These are phyloP conservation scores for Kernera saxatilis DNA, from an alignment of 345 rosid genomes.

Conservation along the genomic window DNA sequence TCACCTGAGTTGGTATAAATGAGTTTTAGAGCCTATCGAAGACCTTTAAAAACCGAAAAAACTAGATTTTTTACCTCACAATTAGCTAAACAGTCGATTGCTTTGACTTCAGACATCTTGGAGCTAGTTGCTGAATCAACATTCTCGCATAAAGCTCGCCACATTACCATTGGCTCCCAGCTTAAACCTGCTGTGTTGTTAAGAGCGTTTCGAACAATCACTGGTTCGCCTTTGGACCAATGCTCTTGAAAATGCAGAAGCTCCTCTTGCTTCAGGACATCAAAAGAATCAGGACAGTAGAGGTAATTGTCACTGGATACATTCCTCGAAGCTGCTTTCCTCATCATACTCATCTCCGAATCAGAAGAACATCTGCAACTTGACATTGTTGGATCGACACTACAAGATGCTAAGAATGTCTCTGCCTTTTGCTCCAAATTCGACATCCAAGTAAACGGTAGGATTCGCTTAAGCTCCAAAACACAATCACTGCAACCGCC, in stretches of 20 bases:
- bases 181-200: slow-evolving; percentile 55
- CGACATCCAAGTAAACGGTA: slow-evolving; percentile 54
- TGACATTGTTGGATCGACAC: slow-evolving; percentile 5
- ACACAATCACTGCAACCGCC: slow-evolving; percentile 68
- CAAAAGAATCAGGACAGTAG: slow-evolving; percentile 50
- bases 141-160: slow-evolving; percentile 76
- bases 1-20: slow-evolving; percentile 42
- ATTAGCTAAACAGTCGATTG: slow-evolving; percentile 70
- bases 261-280: slow-evolving; percentile 35
- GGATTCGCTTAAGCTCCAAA: slow-evolving; percentile 68
- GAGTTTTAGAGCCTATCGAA: background rate
- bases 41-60: background rate
- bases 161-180: slow-evolving; percentile 98
- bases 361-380: slow-evolving; percentile 19
- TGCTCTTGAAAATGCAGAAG: slow-evolving; percentile 54
- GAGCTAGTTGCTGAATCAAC: slow-evolving; percentile 39
- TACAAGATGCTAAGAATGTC: slow-evolving; percentile 26
- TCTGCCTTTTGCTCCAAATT: slow-evolving; percentile 43
- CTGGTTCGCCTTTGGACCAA: slow-evolving; percentile 85
- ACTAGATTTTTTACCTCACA: slow-evolving; percentile 51
- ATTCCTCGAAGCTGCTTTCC: slow-evolving; percentile 50
- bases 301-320: slow-evolving; percentile 52
- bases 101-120: slow-evolving; percentile 64
- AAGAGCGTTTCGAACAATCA: slow-evolving; percentile 65
- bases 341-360: slow-evolving; percentile 12